phyloP scores from a whole-genome alignment of 1,139 yeast species.

The Suhomyces atakaporum region DNA sequence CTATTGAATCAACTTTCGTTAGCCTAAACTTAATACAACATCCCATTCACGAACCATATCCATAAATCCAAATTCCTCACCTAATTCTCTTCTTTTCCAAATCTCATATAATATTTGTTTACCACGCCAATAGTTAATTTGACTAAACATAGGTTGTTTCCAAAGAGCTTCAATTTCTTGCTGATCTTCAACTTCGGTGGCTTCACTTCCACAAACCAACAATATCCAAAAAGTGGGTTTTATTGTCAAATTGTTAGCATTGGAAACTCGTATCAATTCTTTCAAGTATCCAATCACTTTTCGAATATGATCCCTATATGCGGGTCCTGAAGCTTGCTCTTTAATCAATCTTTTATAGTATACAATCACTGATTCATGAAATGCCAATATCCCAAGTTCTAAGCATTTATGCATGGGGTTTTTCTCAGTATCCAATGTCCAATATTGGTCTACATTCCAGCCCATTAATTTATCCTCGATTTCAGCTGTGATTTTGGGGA shows the following conservation, averaged over 20 bases:
- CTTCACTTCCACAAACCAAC: conserved; percentile 51
- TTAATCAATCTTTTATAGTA: conserved; percentile 50
- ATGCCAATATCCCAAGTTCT: conserved; percentile 38
- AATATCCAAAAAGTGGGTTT: conserved; percentile 52
- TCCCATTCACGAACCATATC: conserved; percentile 61
- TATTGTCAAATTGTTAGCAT: conserved; percentile 15
- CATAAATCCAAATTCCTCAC: conserved; percentile 51
- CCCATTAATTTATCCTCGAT: conserved; percentile 49
- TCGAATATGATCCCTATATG: conserved; percentile 4
- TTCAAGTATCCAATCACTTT: conserved; percentile 21
- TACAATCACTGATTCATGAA: conserved; percentile 46
- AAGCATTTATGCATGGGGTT: conserved; percentile 41
- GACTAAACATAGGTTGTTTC: conserved; percentile 17
- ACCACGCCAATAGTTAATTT: conserved; percentile 52
- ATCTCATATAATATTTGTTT: conserved; percentile 55
- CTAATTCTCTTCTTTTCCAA: conserved; percentile 47
- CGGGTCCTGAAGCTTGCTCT: conserved; percentile 29
- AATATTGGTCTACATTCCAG: conserved; percentile 44
- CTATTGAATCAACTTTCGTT: too few relatives aligned
- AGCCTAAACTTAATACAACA: conserved; percentile 38
- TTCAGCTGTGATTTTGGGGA: conserved; percentile 57
- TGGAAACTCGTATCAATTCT: conserved; percentile 23
- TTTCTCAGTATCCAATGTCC: conserved; percentile 35
- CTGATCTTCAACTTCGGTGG: conserved; percentile 24
- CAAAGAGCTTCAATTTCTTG: conserved; percentile 35